Evolutionary conservation across 495 filamentous ascomycete genomes (phyloP).

Genomic region (Chaetomium tenue): DNA sequence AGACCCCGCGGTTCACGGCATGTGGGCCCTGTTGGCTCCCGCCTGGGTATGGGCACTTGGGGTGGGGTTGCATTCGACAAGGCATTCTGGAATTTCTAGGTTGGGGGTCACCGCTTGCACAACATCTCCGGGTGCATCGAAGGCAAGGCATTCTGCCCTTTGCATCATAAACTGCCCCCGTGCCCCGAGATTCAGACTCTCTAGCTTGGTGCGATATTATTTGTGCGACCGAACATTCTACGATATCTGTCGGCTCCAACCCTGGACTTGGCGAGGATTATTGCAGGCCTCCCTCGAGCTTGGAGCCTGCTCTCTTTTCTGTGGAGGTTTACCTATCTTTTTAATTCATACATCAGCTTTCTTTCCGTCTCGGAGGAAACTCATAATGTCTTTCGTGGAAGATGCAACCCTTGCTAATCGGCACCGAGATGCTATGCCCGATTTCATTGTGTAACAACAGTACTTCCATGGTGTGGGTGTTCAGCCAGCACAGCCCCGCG

Average conservation of each 20-base stretch:
- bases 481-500: constrained; percentile 18
- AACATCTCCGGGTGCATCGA: not conserved
- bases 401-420: too few species aligned
- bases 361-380: not conserved
- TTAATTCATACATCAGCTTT: not conserved
- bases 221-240: not conserved
- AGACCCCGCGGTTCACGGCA: constrained; percentile 2
- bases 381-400: not conserved
- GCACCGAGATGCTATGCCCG: too few species aligned
- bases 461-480: not conserved
- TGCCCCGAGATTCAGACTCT: constrained; percentile 6
- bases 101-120: constrained; percentile 14
- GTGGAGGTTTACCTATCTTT: too few species aligned
- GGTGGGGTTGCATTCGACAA: constrained; percentile 15
- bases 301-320: too few species aligned
- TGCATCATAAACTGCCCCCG: not conserved
- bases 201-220: constrained; percentile 11
- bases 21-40: constrained; percentile 4
- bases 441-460: not conserved
- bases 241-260: not conserved
- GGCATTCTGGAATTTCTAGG: constrained; percentile 14
- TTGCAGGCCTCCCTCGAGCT: not conserved
- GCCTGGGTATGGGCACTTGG: not conserved
- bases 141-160: constrained; percentile 14
- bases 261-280: not conserved